Base-by-base conservation (phyloP, 2,329 filamentous ascomycete species). In the Fragosphaeria purpurea region DNA sequence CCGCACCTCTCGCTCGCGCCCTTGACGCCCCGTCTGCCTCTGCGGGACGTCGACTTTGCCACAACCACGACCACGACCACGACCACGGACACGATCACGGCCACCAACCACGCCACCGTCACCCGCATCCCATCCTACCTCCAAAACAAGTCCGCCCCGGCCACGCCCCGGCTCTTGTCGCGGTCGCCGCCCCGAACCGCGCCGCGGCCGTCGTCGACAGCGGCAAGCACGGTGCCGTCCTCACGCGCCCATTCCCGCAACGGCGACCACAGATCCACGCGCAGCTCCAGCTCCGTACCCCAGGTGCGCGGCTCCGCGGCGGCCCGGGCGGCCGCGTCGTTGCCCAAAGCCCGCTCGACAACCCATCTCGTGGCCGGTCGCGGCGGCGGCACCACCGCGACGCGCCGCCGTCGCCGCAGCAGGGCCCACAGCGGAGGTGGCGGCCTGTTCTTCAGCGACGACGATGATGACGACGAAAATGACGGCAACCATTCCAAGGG, bases 311-410 rank as follows among this genome's bases (percentile, higher is more conserved):
- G 38, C 33, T 30, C 6, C 8, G 7, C 30, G 9, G 42, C n/a
- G 6, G 7, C 38, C 11, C 13, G n/a, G 11, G 4, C 12, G 4
- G 35, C 30, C 1, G 41, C 12, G 13, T 12, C 39, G n/a, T 62
- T 82, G 6, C 63, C 71, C 34, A 85, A 82, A 66, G 82, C 79
- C 66, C 83, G 81, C 64, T 85, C 81, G 1, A 75, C 79, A 42
- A 76, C 75, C 1, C 74, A 84, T 45, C 70, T 84, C 34, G 57
- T 63, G 30, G 52, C 53, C 7, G 57, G 60, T 34, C 46, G 12
- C 41, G 22, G 58, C 48, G 34, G 46, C 50, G 11, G 56, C 56
- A 35, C 38, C 50, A 47, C 11, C 1, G 7, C 56, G 33, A 47
- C 52, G 12, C 52, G 54, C 41, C 56, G 55, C 41, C 59, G 57